Evolutionary conservation across 169 alveolate species (phyloP).

Genomic region (Amoebophrya sp.): DNA sequence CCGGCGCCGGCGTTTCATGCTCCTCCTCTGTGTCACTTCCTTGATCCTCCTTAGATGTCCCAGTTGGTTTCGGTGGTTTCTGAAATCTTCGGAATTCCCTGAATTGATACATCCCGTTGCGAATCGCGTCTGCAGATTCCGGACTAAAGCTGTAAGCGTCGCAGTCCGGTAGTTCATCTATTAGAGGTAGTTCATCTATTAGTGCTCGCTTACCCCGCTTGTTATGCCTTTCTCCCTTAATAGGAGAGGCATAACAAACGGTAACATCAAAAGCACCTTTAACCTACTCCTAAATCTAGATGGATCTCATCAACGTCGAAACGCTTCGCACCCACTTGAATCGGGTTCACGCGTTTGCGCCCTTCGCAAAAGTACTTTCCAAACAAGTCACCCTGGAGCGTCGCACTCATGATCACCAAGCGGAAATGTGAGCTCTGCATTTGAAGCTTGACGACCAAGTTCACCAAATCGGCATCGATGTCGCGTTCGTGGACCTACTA

Average conservation of each 20-base stretch:
- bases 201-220: no score
- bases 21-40: not conserved
- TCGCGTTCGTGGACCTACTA: constrained; percentile 59
- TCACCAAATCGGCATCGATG: constrained; percentile 53
- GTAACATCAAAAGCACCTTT: no score
- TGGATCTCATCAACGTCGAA: not conserved
- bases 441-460: constrained; percentile 53
- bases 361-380: constrained; percentile 36
- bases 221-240: no score
- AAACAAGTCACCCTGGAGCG: constrained; percentile 49
- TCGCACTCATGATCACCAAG: constrained; percentile 57
- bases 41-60: not conserved
- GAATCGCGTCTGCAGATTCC: not conserved
- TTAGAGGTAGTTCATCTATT: no score
- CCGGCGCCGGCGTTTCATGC: not conserved
- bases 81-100: not conserved
- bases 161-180: not conserved
- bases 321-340: not conserved
- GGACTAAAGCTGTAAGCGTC: not conserved
- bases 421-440: constrained; percentile 44
- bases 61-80: not conserved
- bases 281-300: no score
- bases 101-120: not conserved
- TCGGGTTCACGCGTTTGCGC: not conserved
- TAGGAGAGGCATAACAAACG: no score